Conservation (phyloP, 331 rosid species). For the Quercus phellos region DNA sequence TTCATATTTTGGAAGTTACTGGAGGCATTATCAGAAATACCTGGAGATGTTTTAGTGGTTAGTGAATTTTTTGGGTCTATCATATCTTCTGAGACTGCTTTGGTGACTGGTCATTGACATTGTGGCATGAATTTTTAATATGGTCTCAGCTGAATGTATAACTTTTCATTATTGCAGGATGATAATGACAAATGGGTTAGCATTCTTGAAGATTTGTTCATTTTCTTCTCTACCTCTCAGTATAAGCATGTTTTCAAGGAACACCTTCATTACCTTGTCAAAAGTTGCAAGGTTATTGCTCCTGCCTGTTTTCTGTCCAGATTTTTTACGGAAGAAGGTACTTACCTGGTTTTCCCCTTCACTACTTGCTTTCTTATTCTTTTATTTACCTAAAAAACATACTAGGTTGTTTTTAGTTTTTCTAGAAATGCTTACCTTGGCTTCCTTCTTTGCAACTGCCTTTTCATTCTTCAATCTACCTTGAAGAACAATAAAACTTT, state of each 20-base stretch:
- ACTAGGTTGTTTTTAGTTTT: background rate
- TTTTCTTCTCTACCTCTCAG: slow-evolving; percentile 59
- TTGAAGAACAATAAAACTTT: background rate
- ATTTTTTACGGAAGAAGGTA: slow-evolving; percentile 83
- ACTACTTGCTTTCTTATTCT: slow-evolving; percentile 8
- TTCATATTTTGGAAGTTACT: slow-evolving; percentile 79
- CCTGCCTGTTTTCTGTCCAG: slow-evolving; percentile 55
- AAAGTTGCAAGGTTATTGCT: slow-evolving; percentile 48
- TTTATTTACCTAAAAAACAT: slow-evolving; percentile 4
- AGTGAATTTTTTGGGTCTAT: slow-evolving; percentile 27
- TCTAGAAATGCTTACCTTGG: background rate
- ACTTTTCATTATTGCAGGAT: slow-evolving; percentile 50
- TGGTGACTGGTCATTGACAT: background rate
- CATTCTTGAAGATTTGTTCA: slow-evolving; percentile 57
- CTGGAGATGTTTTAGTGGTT: slow-evolving; percentile 50
- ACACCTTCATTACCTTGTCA: slow-evolving; percentile 63
- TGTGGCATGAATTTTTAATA: slow-evolving; percentile 1
- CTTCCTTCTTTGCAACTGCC: background rate
- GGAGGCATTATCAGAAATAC: slow-evolving; percentile 38
- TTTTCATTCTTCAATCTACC: background rate
- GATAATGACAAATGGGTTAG: slow-evolving; percentile 53
- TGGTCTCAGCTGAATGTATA: slow-evolving; percentile 11
- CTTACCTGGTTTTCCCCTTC: slow-evolving; percentile 13
- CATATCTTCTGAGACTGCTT: slow-evolving; percentile 6
- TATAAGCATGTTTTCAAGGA: slow-evolving; percentile 56